Percentiles rank a stretch among this genome's conserved stretches.
Evolutionary conservation across 140 eudicot genomes (phyloP).

Genomic region (Flaveria floridana): DNA sequence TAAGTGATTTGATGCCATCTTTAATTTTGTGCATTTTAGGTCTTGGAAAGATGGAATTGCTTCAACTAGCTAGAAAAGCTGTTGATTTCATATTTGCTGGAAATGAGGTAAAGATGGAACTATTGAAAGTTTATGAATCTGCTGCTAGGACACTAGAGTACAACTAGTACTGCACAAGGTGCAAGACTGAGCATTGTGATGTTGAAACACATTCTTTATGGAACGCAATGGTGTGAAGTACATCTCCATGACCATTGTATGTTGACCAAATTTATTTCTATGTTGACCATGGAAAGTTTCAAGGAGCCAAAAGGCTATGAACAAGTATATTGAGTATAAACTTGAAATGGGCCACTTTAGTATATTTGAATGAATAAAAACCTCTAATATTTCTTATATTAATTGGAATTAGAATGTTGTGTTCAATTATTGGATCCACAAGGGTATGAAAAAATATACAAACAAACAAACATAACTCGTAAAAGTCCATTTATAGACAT

Average conservation of each 20-base stretch:
- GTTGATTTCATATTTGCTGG: slow-evolving; percentile 67
- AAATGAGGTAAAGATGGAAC: slow-evolving; percentile 51
- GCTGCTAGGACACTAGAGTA: slow-evolving; percentile 40
- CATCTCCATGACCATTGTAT: slow-evolving; percentile 10
- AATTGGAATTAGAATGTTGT: too few relatives aligned
- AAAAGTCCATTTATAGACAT: too few relatives aligned
- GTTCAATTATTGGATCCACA: too few relatives aligned
- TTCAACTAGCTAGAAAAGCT: slow-evolving; percentile 62
- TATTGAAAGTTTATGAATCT: slow-evolving; percentile 45
- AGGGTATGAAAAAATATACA: too few relatives aligned
- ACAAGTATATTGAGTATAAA: neutral
- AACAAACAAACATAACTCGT: too few relatives aligned
- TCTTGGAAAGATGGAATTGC: slow-evolving; percentile 64
- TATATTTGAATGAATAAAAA: neutral
- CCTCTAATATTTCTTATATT: neutral
- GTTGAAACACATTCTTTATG: slow-evolving; percentile 22
- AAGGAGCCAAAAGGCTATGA: slow-evolving; percentile 11
- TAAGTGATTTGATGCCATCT: slow-evolving; percentile 15
- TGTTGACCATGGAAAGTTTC: slow-evolving; percentile 14
- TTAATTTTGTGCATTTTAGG: slow-evolving; percentile 39
- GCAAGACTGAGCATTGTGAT: slow-evolving; percentile 9
- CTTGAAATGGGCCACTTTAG: neutral
- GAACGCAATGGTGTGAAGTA: slow-evolving; percentile 1
- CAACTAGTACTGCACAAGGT: slow-evolving; percentile 23
- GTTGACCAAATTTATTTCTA: neutral